Evolutionary conservation across 495 filamentous ascomycete genomes (phyloP).

Genomic region (Penicillium samsonianum): DNA sequence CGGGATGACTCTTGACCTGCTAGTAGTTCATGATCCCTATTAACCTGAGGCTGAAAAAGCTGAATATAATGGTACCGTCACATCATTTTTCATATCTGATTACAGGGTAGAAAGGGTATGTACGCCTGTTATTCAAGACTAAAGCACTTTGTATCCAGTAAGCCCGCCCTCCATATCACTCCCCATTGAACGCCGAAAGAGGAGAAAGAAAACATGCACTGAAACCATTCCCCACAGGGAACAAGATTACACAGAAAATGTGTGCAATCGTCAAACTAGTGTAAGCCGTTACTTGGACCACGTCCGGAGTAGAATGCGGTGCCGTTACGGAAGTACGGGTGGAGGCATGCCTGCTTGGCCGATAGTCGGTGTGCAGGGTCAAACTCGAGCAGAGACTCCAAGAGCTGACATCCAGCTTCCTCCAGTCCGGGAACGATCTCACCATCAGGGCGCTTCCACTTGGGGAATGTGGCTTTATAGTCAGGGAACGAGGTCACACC

Average conservation of each 20-base stretch:
- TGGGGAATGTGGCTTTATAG: constrained; percentile 95
- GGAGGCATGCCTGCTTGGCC: constrained; percentile 89
- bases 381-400: constrained; percentile 90
- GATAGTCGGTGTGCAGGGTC: constrained; percentile 93
- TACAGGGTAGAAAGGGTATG: constrained; percentile 32
- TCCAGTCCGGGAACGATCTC: constrained; percentile 65
- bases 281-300: constrained; percentile 43
- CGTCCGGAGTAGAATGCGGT: constrained; percentile 54
- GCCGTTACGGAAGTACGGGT: constrained; percentile 87
- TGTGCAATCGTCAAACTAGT: constrained; percentile 27
- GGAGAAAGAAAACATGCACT: constrained; percentile 23
- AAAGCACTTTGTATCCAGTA: constrained; percentile 37
- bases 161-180: constrained; percentile 37
- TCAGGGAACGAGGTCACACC: constrained; percentile 97
- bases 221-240: constrained; percentile 18
- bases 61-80: constrained; percentile 12
- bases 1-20: not conserved
- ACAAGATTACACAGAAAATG: constrained; percentile 26
- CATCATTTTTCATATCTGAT: constrained; percentile 6
- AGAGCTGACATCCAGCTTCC: constrained; percentile 76
- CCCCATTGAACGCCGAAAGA: constrained; percentile 45
- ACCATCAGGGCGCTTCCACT: constrained; percentile 78
- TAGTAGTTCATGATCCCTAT: not conserved
- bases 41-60: constrained; percentile 20
- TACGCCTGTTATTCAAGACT: constrained; percentile 37